These are phyloP conservation scores for Phyllachora maydis DNA, from an alignment of 2,329 filamentous ascomycete species.

Conservation along the genomic window DNA sequence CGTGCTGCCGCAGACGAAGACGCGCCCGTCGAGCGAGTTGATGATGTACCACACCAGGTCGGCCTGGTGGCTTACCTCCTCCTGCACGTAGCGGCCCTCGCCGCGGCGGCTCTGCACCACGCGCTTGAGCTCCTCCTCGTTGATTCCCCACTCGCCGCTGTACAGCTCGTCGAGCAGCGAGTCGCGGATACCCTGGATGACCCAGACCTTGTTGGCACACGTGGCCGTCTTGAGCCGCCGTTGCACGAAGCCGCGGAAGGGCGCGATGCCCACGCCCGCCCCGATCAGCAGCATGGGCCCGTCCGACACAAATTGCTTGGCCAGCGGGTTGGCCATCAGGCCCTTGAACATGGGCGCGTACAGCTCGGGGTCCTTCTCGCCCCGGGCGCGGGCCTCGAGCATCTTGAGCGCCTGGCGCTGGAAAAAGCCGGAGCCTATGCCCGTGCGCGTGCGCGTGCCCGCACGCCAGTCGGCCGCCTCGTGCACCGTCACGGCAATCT, in stretches of 20 bases:
- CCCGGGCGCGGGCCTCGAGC: constrained; percentile 43
- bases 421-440: constrained; percentile 83
- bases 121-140: constrained; percentile 70
- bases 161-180: constrained; percentile 90
- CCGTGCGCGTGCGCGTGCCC: constrained; percentile 53
- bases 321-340: constrained; percentile 90
- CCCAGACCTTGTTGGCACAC: constrained; percentile 96
- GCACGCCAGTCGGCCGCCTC: constrained; percentile 62
- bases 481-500: constrained; percentile 93
- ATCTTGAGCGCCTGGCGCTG: constrained; percentile 63
- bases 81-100: constrained; percentile 83
- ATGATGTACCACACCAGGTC: constrained; percentile 98
- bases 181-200: constrained; percentile 86
- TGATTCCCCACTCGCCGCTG: constrained; percentile 85
- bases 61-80: constrained; percentile 77
- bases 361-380: constrained; percentile 36
- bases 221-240: constrained; percentile 84
- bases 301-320: constrained; percentile 76
- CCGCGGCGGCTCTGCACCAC: constrained; percentile 59
- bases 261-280: constrained; percentile 88
- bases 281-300: constrained; percentile 96
- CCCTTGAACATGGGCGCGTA: constrained; percentile 95
- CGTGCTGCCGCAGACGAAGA: constrained; percentile 90
- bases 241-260: constrained; percentile 94
- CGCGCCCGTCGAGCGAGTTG: constrained; percentile 83